Conservation (phyloP, 805 yeast species). For the Hanseniaspora opuntiae region DNA sequence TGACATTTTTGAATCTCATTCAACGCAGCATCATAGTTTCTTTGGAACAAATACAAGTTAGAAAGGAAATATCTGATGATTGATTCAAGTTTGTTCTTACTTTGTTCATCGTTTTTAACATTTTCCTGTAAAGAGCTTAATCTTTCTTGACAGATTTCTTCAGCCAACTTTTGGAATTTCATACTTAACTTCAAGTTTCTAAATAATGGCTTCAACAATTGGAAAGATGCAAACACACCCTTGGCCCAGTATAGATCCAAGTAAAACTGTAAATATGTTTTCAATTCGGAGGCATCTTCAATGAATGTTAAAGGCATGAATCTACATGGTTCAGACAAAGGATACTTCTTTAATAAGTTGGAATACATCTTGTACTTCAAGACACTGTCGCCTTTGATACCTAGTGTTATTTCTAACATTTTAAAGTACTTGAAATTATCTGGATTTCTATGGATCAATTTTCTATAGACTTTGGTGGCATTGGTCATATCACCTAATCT, state of each 20-base stretch:
- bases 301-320: conserved; percentile 67
- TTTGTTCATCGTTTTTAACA: conserved; percentile 23
- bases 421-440: conserved; percentile 57
- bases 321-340: conserved; percentile 68
- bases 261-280: conserved; percentile 37
- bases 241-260: conserved; percentile 48
- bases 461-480: conserved; percentile 56
- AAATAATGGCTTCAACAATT: conserved; percentile 71
- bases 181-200: conserved; percentile 26
- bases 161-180: conserved; percentile 32
- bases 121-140: conserved; percentile 30
- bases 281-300: conserved; percentile 35
- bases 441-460: conserved; percentile 71
- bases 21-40: conserved; percentile 40
- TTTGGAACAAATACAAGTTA: conserved; percentile 54
- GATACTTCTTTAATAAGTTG: conserved; percentile 56
- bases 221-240: conserved; percentile 85
- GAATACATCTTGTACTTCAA: conserved; percentile 48
- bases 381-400: conserved; percentile 32
- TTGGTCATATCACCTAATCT: conserved; percentile 44
- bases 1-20: conserved; percentile 29
- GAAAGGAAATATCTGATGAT: conserved; percentile 47
- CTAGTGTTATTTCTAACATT: conserved; percentile 52
- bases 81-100: conserved; percentile 47
- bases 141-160: conserved; percentile 32